Evolutionary conservation across 306 rosid species (phyloP).

Genomic region (Boehmeria nivea): DNA sequence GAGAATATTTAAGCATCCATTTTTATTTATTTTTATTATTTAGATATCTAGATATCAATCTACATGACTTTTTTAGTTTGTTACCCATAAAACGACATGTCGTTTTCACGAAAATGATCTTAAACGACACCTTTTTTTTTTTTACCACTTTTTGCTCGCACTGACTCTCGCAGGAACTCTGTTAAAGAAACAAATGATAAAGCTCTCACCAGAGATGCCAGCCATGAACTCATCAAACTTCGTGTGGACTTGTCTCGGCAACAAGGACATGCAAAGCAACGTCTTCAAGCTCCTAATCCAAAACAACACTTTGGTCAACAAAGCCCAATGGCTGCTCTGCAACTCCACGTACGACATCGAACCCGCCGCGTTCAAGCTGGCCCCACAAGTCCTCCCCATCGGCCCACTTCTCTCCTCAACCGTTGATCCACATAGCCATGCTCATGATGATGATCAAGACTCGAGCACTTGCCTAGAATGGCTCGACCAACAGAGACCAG

Average conservation of each 20-base stretch:
- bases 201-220: constrained; percentile 34
- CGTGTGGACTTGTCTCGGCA: constrained; percentile 48
- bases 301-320: constrained; percentile 33
- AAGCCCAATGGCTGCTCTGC: constrained; percentile 54
- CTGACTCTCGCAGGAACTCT: constrained; percentile 23
- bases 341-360: constrained; percentile 55
- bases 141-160: too few relatives aligned
- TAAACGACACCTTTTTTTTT: too few relatives aligned
- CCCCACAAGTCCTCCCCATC: constrained; percentile 46
- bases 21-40: not conserved
- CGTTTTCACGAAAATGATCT: not conserved
- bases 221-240: constrained; percentile 38
- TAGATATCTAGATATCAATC: too few relatives aligned
- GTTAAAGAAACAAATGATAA: not conserved
- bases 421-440: too few relatives aligned
- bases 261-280: constrained; percentile 34
- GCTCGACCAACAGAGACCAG: constrained; percentile 23
- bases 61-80: too few relatives aligned
- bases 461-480: constrained; percentile 6
- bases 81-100: not conserved
- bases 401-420: constrained; percentile 47
- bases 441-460: constrained; percentile 3
- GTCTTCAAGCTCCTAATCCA: constrained; percentile 45
- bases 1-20: not conserved
- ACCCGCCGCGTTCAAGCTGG: constrained; percentile 33